Percentiles rank a stretch among this genome's conserved stretches.
phyloP scores from a whole-genome alignment of 2,329 filamentous ascomycete genomes.

The Lasiodiplodia citricola region DNA sequence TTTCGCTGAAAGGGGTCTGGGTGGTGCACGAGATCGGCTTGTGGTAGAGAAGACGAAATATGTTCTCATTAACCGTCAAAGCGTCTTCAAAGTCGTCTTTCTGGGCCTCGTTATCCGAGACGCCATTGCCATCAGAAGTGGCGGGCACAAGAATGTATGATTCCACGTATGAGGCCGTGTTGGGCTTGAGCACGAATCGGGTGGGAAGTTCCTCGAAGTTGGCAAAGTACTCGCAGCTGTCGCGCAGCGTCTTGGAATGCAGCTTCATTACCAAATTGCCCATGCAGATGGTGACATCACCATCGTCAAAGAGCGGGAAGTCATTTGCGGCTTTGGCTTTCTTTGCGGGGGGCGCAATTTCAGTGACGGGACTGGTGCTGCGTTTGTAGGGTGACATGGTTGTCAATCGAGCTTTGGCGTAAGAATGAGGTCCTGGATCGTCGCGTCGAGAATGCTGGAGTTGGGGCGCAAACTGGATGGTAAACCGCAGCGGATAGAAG shows the following conservation, averaged over 20 bases:
- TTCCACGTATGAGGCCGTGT: no score
- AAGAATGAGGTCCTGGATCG: no score
- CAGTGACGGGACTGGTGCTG: no score
- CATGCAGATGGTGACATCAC: neutral
- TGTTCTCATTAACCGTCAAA: neutral
- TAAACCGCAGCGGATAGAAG: no score
- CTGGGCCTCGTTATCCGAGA: neutral
- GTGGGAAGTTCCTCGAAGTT: neutral
- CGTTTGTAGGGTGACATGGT: no score
- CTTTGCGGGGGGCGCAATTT: neutral
- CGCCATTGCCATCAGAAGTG: neutral
- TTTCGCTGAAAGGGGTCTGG: no score
- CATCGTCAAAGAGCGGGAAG: neutral
- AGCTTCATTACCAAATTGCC: neutral
- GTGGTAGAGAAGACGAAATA: slow-evolving; percentile 3
- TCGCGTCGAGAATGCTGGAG: no score
- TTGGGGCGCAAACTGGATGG: no score
- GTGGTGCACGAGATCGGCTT: neutral
- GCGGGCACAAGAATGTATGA: neutral
- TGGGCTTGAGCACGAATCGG: neutral
- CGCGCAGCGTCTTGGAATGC: neutral
- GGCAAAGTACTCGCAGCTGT: slow-evolving; percentile 1
- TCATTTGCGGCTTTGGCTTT: neutral
- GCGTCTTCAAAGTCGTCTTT: neutral
- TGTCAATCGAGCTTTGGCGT: no score